A percentile compares a stretch with the other conserved stretches of the same genome.
phyloP scores from a whole-genome alignment of 2,329 filamentous ascomycete genomes.

The Penicillium sp. region DNA sequence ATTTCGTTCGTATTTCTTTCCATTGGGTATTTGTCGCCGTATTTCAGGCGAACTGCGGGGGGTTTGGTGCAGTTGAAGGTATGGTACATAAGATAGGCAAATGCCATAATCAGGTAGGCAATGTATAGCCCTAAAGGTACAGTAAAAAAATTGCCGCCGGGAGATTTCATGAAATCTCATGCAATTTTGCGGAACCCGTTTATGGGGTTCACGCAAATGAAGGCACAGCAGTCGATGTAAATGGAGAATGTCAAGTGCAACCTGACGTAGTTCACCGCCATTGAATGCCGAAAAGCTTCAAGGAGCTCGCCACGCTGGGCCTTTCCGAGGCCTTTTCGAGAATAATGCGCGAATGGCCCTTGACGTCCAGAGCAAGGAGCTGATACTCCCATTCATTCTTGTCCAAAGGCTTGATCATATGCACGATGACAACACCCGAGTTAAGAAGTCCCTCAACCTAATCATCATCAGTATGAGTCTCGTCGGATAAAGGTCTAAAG shows the following conservation, averaged over 20 bases:
- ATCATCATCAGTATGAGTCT: slow-evolving; percentile 15
- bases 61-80: slow-evolving; percentile 1
- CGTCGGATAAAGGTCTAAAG: background rate
- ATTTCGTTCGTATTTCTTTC: background rate
- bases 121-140: slow-evolving; percentile 11
- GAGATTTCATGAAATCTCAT: background rate
- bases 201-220: background rate
- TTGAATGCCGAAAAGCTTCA: slow-evolving; percentile 50
- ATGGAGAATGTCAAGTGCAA: slow-evolving; percentile 4
- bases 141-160: slow-evolving; percentile 4
- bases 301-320: slow-evolving; percentile 39
- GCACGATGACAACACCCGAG: slow-evolving; percentile 68
- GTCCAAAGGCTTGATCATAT: slow-evolving; percentile 66
- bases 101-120: slow-evolving; percentile 1
- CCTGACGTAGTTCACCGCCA: slow-evolving; percentile 34
- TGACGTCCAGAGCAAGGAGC: slow-evolving; percentile 74
- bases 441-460: slow-evolving; percentile 73
- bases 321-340: slow-evolving; percentile 44
- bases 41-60: background rate
- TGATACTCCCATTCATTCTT: slow-evolving; percentile 70
- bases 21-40: slow-evolving; percentile 2
- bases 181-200: background rate
- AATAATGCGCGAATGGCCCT: slow-evolving; percentile 52
- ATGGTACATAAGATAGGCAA: slow-evolving; percentile 19
- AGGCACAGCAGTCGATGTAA: background rate